Evolutionary conservation across 768 basidiomycete genomes (phyloP).

Genomic region (Serendipita indica): DNA sequence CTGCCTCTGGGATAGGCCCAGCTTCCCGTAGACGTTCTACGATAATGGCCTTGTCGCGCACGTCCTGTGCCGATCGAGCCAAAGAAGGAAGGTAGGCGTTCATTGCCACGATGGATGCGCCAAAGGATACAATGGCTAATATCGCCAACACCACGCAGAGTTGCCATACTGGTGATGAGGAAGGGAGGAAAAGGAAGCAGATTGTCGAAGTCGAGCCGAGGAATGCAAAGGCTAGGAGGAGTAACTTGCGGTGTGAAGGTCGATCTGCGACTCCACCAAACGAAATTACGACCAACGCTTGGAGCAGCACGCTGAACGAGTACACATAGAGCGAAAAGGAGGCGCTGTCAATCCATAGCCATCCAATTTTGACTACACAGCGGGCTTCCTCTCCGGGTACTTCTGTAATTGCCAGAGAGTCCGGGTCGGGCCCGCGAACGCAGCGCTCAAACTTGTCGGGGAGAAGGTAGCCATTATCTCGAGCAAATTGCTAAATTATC

Average conservation of each 20-base stretch:
- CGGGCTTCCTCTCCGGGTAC: conserved; percentile 27
- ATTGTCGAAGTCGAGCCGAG: conserved; percentile 55
- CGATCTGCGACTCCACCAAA: conserved; percentile 86
- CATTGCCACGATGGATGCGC: conserved; percentile 74
- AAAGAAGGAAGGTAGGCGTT: conserved; percentile 76
- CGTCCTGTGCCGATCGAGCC: conserved; percentile 41
- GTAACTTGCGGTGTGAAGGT: conserved; percentile 54
- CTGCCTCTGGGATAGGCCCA: neutral
- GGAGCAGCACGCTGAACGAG: conserved; percentile 74
- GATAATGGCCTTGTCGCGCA: conserved; percentile 10
- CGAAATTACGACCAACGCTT: conserved; percentile 89
- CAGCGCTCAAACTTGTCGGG: conserved; percentile 58
- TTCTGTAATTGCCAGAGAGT: conserved; percentile 11
- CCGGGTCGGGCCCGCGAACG: conserved; percentile 14
- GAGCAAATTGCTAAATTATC: conserved; percentile 52
- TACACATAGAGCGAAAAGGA: conserved; percentile 87
- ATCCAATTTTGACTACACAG: conserved; percentile 71
- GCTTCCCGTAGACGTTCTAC: conserved; percentile 9
- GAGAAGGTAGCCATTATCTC: conserved; percentile 69
- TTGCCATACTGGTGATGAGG: conserved; percentile 54
- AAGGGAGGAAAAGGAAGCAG: conserved; percentile 58
- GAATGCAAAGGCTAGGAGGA: conserved; percentile 61
- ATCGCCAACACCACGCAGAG: conserved; percentile 55
- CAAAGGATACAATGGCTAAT: conserved; percentile 72
- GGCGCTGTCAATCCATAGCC: conserved; percentile 80